Evolutionary conservation across 495 filamentous ascomycete species (phyloP).

Genomic region (Penicillium steckii): DNA sequence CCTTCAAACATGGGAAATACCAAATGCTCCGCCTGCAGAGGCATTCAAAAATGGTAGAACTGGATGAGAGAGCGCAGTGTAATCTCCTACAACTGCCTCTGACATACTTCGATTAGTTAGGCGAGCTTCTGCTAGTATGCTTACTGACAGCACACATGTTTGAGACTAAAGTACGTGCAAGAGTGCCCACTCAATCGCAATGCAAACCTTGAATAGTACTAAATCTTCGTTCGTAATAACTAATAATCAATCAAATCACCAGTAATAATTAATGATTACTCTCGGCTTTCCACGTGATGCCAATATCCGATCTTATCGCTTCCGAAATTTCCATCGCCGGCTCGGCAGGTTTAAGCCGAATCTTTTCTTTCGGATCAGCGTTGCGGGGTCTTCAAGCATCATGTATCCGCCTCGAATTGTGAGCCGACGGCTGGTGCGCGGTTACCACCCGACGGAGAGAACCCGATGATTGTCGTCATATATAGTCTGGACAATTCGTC

Average conservation of each 20-base stretch:
- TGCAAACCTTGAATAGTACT: too few species aligned
- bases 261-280: too few species aligned
- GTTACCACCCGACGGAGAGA: slow-evolving; percentile 17
- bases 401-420: slow-evolving; percentile 9
- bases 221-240: too few species aligned
- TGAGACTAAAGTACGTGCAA: too few species aligned
- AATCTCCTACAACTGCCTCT: slow-evolving; percentile 11
- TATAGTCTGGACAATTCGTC: slow-evolving; percentile 8
- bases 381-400: slow-evolving; percentile 10
- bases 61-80: slow-evolving; percentile 19
- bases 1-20: slow-evolving; percentile 4
- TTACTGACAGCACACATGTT: too few species aligned
- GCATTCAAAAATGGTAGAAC: slow-evolving; percentile 12
- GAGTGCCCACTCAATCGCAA: too few species aligned
- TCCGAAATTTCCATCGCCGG: slow-evolving; percentile 12
- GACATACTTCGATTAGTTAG: slow-evolving; percentile 6
- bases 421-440: slow-evolving; percentile 17
- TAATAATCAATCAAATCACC: too few species aligned
- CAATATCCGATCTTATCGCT: slow-evolving; percentile 23
- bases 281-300: slow-evolving; percentile 12
- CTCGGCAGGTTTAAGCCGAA: background rate
- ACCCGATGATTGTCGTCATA: slow-evolving; percentile 12
- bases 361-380: slow-evolving; percentile 19
- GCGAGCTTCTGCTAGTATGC: too few species aligned
- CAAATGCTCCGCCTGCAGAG: slow-evolving; percentile 17